phyloP scores from a whole-genome alignment of 225 moss, liverwort and hornwort species.

The Asterella californica region DNA sequence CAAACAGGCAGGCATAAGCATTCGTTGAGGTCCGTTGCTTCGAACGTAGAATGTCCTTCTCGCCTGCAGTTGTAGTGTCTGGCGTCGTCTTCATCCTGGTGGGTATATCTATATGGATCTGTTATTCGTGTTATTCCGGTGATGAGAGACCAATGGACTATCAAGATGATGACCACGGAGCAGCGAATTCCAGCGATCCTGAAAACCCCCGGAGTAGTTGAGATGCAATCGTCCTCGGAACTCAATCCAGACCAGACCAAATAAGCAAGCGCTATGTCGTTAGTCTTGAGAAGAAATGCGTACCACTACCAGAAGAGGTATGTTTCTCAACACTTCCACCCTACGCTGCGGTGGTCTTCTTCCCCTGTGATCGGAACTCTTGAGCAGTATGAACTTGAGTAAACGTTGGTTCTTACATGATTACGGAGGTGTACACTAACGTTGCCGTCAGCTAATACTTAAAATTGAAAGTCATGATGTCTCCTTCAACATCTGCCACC shows the following conservation, averaged over 20 bases:
- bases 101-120: neutral
- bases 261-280: neutral
- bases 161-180: neutral
- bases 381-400: neutral
- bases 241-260: neutral
- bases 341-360: neutral
- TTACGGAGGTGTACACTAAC: neutral
- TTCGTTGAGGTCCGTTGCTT: neutral
- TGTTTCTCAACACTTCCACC: neutral
- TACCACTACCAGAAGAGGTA: neutral
- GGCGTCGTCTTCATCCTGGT: neutral
- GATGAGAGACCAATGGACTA: neutral
- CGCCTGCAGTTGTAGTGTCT: conserved; percentile 1
- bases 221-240: neutral
- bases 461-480: neutral
- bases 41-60: neutral
- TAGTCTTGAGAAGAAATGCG: neutral
- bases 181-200: conserved; percentile 1
- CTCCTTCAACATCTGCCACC: neutral
- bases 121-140: neutral
- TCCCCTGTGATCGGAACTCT: neutral
- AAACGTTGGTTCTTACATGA: neutral
- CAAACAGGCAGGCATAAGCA: neutral
- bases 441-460: neutral
- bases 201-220: neutral